Evolutionary conservation across 148 eudicot species (phyloP).

Genomic region (Vaccinium vitisidaea): DNA sequence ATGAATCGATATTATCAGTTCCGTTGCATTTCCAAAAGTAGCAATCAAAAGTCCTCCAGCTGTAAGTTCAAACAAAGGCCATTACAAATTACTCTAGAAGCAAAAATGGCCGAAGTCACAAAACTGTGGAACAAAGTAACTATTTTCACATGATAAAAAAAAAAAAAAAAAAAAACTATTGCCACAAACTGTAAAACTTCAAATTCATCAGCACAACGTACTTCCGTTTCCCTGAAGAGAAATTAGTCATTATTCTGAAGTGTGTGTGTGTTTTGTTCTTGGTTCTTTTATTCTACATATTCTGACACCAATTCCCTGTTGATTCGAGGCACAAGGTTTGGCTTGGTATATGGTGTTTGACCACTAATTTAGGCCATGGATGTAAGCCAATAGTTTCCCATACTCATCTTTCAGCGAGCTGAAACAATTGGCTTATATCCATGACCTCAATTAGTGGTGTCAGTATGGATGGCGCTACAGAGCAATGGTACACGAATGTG

Average conservation of each 20-base stretch:
- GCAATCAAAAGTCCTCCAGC: constrained; percentile 48
- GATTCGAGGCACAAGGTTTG: not conserved
- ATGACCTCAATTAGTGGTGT: no score
- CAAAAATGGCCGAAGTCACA: not conserved
- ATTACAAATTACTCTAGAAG: not conserved
- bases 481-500: not conserved
- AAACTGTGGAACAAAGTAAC: not conserved
- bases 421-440: no score
- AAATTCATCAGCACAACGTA: not conserved
- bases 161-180: no score
- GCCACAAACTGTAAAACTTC: not conserved
- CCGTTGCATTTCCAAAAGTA: constrained; percentile 51
- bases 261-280: not conserved
- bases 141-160: not conserved
- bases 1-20: constrained; percentile 40
- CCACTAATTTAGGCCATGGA: not conserved
- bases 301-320: not conserved
- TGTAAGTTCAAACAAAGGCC: constrained; percentile 24
- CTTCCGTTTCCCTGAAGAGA: not conserved
- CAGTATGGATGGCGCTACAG: not conserved
- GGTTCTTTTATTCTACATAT: not conserved
- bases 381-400: not conserved
- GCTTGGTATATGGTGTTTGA: not conserved
- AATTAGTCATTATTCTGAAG: not conserved
- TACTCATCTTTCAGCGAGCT: no score